Evolutionary conservation across 129 eudicot genomes (phyloP).

Genomic region (Arctium lappa): DNA sequence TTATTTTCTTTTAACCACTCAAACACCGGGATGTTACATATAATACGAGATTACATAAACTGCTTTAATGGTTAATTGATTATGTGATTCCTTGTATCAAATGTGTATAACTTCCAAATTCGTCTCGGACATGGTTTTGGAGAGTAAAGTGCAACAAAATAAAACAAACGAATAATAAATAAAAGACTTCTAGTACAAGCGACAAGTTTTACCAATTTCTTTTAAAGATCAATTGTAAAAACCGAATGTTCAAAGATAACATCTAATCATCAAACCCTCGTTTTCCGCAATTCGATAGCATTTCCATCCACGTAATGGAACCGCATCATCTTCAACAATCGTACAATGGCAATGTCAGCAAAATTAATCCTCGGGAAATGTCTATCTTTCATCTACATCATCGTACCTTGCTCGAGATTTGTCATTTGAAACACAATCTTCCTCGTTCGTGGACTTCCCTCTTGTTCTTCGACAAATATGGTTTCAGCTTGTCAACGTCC

Average conservation of each 20-base stretch:
- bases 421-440: conserved; percentile 49
- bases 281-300: not conserved
- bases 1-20: not conserved
- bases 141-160: not conserved
- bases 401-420: conserved; percentile 32
- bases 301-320: conserved; percentile 6
- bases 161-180: conserved; percentile 11
- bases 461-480: conserved; percentile 41
- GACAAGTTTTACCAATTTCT: conserved; percentile 10
- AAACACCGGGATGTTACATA: not conserved
- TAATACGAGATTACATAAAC: not conserved
- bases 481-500: conserved; percentile 70
- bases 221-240: conserved; percentile 6
- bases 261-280: not conserved
- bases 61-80: not conserved
- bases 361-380: conserved; percentile 1
- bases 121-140: not conserved
- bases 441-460: conserved; percentile 35
- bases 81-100: not conserved
- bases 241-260: conserved; percentile 10
- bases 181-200: not conserved
- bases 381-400: conserved; percentile 13
- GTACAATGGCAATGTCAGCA: not conserved
- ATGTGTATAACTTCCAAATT: not conserved
- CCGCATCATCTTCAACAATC: not conserved